Evolutionary conservation across 495 filamentous ascomycete genomes (phyloP).

Genomic region (Neurospora pannonica): DNA sequence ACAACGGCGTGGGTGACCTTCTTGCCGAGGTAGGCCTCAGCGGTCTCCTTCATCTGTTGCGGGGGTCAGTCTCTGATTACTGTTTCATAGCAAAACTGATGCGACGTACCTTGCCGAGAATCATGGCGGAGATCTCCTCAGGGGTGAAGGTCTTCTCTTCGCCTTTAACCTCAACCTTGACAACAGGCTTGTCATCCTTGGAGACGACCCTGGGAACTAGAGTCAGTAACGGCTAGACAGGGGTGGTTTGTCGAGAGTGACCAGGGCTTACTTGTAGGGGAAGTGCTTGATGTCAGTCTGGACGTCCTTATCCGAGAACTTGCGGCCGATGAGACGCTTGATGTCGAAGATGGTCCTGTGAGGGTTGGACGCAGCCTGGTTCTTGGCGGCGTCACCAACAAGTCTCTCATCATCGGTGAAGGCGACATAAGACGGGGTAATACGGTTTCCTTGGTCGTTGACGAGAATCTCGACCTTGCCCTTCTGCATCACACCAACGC

Average conservation of each 20-base stretch:
- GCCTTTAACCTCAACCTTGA: conserved; percentile 70
- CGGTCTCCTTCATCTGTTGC: conserved; percentile 84
- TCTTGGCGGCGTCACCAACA: conserved; percentile 98
- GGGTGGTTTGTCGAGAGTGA: background rate
- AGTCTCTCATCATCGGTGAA: conserved; percentile 97
- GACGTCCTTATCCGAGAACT: conserved; percentile 76
- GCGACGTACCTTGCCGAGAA: conserved; percentile 54
- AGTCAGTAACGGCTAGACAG: conserved; percentile 4
- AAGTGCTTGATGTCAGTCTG: conserved; percentile 83
- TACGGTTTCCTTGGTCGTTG: conserved; percentile 98
- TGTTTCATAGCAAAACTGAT: conserved; percentile 2
- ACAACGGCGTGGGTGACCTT: conserved; percentile 95
- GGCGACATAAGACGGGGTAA: conserved; percentile 96
- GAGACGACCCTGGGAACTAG: conserved; percentile 44
- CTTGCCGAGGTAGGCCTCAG: conserved; percentile 87
- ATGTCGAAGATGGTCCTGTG: conserved; percentile 82
- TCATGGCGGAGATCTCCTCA: conserved; percentile 81
- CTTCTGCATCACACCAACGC: conserved; percentile 98
- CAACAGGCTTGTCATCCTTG: conserved; percentile 72
- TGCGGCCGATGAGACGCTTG: conserved; percentile 89
- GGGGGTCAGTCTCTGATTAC: conserved; percentile 4
- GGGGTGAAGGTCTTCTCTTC: conserved; percentile 69
- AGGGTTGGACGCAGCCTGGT: conserved; percentile 95
- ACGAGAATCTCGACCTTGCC: conserved; percentile 97
- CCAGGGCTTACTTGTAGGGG: conserved; percentile 58